These are phyloP conservation scores for Kazachstania africana DNA, from an alignment of 805 yeast genomes.

Conservation along the genomic window DNA sequence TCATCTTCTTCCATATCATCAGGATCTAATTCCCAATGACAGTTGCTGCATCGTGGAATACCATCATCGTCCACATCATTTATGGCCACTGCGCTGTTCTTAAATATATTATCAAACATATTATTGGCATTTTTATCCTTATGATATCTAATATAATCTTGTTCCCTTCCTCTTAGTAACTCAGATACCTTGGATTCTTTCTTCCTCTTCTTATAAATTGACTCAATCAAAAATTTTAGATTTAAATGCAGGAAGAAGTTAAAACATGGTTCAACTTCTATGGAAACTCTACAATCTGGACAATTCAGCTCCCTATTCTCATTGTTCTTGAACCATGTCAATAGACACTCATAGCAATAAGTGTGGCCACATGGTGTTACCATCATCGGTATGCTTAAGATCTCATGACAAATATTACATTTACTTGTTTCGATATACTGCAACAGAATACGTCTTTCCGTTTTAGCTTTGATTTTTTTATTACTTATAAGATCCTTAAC, in stretches of 20 bases:
- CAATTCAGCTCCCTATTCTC: constrained; percentile 39
- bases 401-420: constrained; percentile 61
- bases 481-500: too few relatives aligned
- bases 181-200: constrained; percentile 11
- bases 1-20: constrained; percentile 30
- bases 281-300: constrained; percentile 50
- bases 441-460: too few relatives aligned
- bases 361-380: constrained; percentile 61
- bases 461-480: too few relatives aligned
- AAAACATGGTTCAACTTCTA: constrained; percentile 39
- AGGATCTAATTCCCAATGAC: constrained; percentile 61
- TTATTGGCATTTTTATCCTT: constrained; percentile 19
- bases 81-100: constrained; percentile 37
- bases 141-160: constrained; percentile 7
- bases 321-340: constrained; percentile 42
- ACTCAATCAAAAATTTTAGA: constrained; percentile 30
- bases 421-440: constrained; percentile 2
- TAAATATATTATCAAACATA: constrained; percentile 41
- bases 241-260: constrained; percentile 43
- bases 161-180: constrained; percentile 12
- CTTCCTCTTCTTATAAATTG: constrained; percentile 19
- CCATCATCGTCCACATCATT: constrained; percentile 60
- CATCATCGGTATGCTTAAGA: constrained; percentile 56
- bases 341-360: constrained; percentile 57
- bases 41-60: constrained; percentile 59